Conservation (phyloP, 345 rosid species). For the Bruguiera parviflora region DNA sequence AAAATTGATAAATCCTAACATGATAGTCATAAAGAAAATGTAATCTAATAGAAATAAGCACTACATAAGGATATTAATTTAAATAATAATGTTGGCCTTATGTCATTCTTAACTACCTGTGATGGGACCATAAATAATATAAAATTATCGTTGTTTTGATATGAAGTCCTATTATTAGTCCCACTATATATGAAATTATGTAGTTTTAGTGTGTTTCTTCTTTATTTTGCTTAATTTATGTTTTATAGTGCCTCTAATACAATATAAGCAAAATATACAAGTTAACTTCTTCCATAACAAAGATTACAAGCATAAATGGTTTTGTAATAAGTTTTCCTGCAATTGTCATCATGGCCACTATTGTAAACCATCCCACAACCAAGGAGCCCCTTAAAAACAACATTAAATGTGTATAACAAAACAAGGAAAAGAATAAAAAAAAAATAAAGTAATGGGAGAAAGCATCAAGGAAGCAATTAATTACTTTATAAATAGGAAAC, state of each 20-base stretch:
- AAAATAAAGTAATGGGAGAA: constrained; percentile 1
- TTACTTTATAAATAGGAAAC: constrained; percentile 1
- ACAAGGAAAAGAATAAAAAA: constrained; percentile 41
- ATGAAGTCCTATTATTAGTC: neutral
- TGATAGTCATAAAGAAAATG: constrained; percentile 11
- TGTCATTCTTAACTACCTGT: constrained; percentile 19
- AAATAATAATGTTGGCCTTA: constrained; percentile 15
- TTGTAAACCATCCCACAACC: too few relatives aligned
- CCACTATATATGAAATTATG: neutral
- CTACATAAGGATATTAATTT: constrained; percentile 8
- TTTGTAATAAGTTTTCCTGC: too few relatives aligned
- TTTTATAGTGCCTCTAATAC: neutral
- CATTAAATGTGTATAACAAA: too few relatives aligned
- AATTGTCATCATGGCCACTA: too few relatives aligned
- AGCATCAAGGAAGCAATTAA: too few relatives aligned
- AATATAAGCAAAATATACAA: neutral
- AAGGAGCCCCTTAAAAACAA: too few relatives aligned
- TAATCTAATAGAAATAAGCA: constrained; percentile 12
- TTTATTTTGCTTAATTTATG: neutral
- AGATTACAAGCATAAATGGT: too few relatives aligned
- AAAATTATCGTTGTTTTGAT: constrained; percentile 5
- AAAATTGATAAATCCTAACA: neutral
- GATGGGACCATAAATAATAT: constrained; percentile 17
- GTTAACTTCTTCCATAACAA: neutral
- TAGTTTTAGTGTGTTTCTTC: neutral